These are phyloP conservation scores for Yamadazyma friedrichii DNA, from an alignment of 1,139 yeast species.

Conservation along the genomic window DNA sequence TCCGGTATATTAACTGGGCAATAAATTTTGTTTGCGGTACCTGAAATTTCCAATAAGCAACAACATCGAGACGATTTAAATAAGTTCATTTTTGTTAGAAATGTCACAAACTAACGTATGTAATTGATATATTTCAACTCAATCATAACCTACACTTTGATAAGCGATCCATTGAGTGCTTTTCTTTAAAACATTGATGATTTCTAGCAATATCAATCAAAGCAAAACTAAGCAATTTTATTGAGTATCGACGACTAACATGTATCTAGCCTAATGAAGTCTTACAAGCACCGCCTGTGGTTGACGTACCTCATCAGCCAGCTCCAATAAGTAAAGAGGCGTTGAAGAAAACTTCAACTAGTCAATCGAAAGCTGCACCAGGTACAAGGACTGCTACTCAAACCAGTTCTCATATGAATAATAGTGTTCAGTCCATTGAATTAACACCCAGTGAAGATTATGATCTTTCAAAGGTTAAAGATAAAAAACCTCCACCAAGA, in stretches of 20 bases:
- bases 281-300: slow-evolving; percentile 25
- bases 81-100: neutral
- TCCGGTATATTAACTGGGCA: neutral
- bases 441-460: slow-evolving; percentile 32
- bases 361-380: slow-evolving; percentile 6
- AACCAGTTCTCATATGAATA: slow-evolving; percentile 6
- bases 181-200: too few relatives aligned
- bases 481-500: slow-evolving; percentile 51
- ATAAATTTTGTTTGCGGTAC: slow-evolving; percentile 8
- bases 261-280: slow-evolving; percentile 24
- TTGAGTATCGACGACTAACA: slow-evolving; percentile 12
- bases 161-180: too few relatives aligned
- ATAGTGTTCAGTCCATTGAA: slow-evolving; percentile 12
- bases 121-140: too few relatives aligned
- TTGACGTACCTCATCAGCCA: slow-evolving; percentile 16
- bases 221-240: neutral
- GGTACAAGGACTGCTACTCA: slow-evolving; percentile 10
- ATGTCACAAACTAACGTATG: slow-evolving; percentile 6
- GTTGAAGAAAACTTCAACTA: slow-evolving; percentile 9
- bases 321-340: slow-evolving; percentile 12
- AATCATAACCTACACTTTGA: too few relatives aligned
- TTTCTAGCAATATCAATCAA: too few relatives aligned
- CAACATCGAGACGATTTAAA: neutral
- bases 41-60: slow-evolving; percentile 10
- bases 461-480: slow-evolving; percentile 31